A percentile compares a stretch with the other conserved stretches of the same genome.
Evolutionary conservation across 208 protist species (phyloP).

Genomic region (Crithidia brevicula): DNA sequence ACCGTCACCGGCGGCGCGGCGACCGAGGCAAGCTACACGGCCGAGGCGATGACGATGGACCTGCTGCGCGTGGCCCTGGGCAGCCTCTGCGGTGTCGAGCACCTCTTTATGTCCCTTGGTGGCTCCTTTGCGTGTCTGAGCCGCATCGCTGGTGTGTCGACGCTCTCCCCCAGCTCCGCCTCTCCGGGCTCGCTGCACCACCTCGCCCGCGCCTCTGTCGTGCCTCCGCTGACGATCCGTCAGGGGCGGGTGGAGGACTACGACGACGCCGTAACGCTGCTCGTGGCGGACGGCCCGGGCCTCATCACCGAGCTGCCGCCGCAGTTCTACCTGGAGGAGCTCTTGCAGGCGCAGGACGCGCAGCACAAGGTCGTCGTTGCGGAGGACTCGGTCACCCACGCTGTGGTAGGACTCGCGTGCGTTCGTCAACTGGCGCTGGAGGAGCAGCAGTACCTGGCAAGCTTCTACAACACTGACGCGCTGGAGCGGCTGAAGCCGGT

Average conservation of each 20-base stretch:
- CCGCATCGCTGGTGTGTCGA: constrained; percentile 1
- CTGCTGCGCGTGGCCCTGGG: constrained; percentile 53
- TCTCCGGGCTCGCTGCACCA: constrained; percentile 32
- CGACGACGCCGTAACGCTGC: constrained; percentile 85
- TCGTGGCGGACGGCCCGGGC: constrained; percentile 58
- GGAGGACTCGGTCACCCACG: constrained; percentile 75
- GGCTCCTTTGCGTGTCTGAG: constrained; percentile 8
- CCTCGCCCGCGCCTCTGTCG: constrained; percentile 37
- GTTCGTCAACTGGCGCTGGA: constrained; percentile 48
- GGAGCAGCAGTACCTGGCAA: constrained; percentile 69
- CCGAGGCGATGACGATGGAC: constrained; percentile 34
- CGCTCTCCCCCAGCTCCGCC: constrained; percentile 3
- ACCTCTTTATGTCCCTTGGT: constrained; percentile 41
- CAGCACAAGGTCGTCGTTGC: constrained; percentile 82
- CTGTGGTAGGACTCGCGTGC: constrained; percentile 82
- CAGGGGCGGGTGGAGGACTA: constrained; percentile 89
- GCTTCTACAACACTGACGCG: constrained; percentile 78
- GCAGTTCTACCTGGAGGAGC: constrained; percentile 89
- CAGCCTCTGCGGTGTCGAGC: constrained; percentile 42
- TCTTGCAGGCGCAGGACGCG: constrained; percentile 83
- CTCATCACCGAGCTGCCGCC: constrained; percentile 75
- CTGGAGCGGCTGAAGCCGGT: constrained; percentile 63
- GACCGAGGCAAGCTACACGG: background rate
- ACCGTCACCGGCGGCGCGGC: constrained; percentile 12
- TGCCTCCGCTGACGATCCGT: constrained; percentile 68